Base-by-base conservation (phyloP, 139 green algal species). In the Closterium sp. region DNA sequence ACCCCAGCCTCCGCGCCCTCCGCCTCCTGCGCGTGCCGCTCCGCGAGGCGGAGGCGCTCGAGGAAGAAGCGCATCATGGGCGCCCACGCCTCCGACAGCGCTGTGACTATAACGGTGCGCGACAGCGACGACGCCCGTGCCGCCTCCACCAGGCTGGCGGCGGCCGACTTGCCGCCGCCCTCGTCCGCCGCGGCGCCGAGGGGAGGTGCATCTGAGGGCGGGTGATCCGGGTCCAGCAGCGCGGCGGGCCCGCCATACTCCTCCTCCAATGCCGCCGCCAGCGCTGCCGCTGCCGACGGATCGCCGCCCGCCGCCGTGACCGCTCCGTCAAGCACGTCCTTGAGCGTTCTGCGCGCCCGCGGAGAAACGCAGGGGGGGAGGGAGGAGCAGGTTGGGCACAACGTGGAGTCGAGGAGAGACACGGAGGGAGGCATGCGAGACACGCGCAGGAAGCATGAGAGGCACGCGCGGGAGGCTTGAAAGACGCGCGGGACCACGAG, bases 1-100 rank as follows among this genome's bases (percentile, higher is more conserved):
- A 66, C 33, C 25, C 64, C 30, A 16, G 30, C 85, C 21, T 89
- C 85, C 33, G 30, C 16, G 16, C 21, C 30, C 85, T 9, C 30
- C 85, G 55, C 30, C 83, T 25, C n/a, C 21, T 28, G 83, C 83
- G 7, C n/a, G 21, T 86, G 83, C 83, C 31, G 30, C 31, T 86
- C 83, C 19, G 21, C 83, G n/a, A 32, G n/a, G 30, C 85, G 85
- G 34, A 89, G 85, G 25, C 34, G 32, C 12, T 34, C 85, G 33
- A 89, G 85, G 85, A 89, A 89, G 34, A 89, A 33, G 33, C 34
- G 33, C 33, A 89, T 38, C 85, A 89, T 89, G 34, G 85, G 85
- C 85, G 33, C 34, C 85, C 85, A 89, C 33, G 85, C 85, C 32
- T 33, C 85, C 33, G 85, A 55, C 30, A 89, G 34, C 34, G 30